Percentiles rank a stretch among this genome's conserved stretches.
Evolutionary conservation across 2,329 filamentous ascomycete species (phyloP).

Genomic region (Orbilia brochopaga): DNA sequence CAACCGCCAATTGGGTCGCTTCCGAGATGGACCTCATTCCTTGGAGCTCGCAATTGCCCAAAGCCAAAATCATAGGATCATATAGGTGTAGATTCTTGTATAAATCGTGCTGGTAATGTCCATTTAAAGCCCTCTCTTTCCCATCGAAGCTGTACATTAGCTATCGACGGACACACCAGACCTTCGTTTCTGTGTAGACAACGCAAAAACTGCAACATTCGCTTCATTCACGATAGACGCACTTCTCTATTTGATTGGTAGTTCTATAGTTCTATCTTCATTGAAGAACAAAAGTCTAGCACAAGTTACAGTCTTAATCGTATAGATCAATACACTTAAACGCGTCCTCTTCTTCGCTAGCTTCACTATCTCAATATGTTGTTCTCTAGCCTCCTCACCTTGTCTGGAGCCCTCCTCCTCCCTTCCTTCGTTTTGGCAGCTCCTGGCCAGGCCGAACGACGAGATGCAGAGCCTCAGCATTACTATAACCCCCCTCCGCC

Average conservation of each 20-base stretch:
- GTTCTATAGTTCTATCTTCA: too few species aligned
- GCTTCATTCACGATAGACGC: not conserved
- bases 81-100: conserved; percentile 9
- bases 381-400: conserved; percentile 7
- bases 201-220: conserved; percentile 33
- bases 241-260: too few species aligned
- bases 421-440: conserved; percentile 20
- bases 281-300: not conserved
- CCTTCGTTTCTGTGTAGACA: conserved; percentile 27
- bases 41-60: conserved; percentile 13
- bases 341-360: not conserved
- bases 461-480: conserved; percentile 37
- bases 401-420: conserved; percentile 12
- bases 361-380: conserved; percentile 39
- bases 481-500: conserved; percentile 30
- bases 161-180: not conserved
- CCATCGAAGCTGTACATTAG: not conserved
- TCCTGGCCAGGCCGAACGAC: conserved; percentile 28
- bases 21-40: conserved; percentile 10
- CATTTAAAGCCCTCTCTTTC: not conserved
- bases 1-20: conserved; percentile 30
- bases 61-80: not conserved
- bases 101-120: conserved; percentile 24
- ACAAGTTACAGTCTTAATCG: not conserved
- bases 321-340: not conserved